These are phyloP conservation scores for Lophium mytilinum DNA, from an alignment of 495 filamentous ascomycete genomes.

Conservation along the genomic window DNA sequence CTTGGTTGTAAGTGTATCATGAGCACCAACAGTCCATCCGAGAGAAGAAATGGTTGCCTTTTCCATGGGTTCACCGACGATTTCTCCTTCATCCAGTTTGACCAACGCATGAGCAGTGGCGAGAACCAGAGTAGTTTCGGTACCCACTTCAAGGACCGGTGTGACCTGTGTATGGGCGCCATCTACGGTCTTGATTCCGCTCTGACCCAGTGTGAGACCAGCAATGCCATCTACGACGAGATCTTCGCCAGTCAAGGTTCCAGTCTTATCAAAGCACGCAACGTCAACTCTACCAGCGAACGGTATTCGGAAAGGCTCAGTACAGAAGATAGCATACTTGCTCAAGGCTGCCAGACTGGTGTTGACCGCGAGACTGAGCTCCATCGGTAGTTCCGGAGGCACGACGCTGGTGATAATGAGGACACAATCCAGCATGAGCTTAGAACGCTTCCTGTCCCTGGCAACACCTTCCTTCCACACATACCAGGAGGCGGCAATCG, in stretches of 20 bases:
- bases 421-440: constrained; percentile 93
- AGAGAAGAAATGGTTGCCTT: constrained; percentile 86
- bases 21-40: constrained; percentile 82
- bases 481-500: constrained; percentile 98
- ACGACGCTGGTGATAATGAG: constrained; percentile 97
- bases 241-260: constrained; percentile 93
- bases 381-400: constrained; percentile 96
- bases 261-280: constrained; percentile 98
- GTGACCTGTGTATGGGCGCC: constrained; percentile 70
- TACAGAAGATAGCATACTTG: constrained; percentile 95
- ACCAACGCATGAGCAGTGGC: constrained; percentile 94
- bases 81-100: constrained; percentile 90
- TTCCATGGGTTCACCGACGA: constrained; percentile 98
- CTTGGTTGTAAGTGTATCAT: constrained; percentile 68
- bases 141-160: constrained; percentile 53
- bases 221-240: constrained; percentile 96
- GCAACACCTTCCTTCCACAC: constrained; percentile 95
- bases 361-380: constrained; percentile 93
- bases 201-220: constrained; percentile 65
- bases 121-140: constrained; percentile 85
- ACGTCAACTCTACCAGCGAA: constrained; percentile 93
- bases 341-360: constrained; percentile 94
- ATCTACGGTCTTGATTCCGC: constrained; percentile 62
- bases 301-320: constrained; percentile 98
- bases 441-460: constrained; percentile 90